Base-by-base conservation (phyloP, 2,329 filamentous ascomycete species). In the Trichocomaceae sp. region DNA sequence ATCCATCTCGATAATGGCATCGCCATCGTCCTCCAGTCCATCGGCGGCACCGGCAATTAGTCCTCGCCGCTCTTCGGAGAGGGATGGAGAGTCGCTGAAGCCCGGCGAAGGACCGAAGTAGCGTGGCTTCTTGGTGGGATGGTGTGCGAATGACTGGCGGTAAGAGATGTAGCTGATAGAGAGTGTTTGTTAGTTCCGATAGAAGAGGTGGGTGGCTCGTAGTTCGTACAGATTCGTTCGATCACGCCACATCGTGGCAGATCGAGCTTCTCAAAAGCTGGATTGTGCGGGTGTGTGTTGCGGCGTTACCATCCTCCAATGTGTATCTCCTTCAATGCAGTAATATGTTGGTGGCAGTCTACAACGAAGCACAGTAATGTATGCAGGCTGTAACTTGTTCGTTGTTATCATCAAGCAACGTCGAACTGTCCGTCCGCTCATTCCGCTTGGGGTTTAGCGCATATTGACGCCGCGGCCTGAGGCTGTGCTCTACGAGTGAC, bases 1-100 rank as follows among this genome's bases (percentile, higher is more conserved):
- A 72, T 97, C 92, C 93, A 99, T 97, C 77, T 99, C 93, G 65
- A 99, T 97, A 55, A 99, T 84, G 19, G 89, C 88, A 72, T 97
- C 92, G 68, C 90, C 90, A 73, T 96, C 89, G 70, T 95, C 88
- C 39, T 74, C 71, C 15, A 70, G 62, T 69, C 87, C 90, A 63
- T 86, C 85, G 64, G 82, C 85, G 64, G 82, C 44, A 54, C 83
- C 80, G 59, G 90, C 88, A 69, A 99, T 87, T 64, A 99, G 86
- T 41, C 92, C 90, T 61, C 89, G 87, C 57, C 83, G 81, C 73
- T 89, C 86, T 64, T 85, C 82, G 54, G 77, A 80, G 59, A 69
- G 81, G 77, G 68, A 84, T 76, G 63, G 77, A 74, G 66, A 79
- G 57, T 85, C 83, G 59, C 78, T 77, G 68, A 83, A 83, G 72